Conservation (phyloP, 257 asterid species). For the Nicotiana benthamiana region DNA sequence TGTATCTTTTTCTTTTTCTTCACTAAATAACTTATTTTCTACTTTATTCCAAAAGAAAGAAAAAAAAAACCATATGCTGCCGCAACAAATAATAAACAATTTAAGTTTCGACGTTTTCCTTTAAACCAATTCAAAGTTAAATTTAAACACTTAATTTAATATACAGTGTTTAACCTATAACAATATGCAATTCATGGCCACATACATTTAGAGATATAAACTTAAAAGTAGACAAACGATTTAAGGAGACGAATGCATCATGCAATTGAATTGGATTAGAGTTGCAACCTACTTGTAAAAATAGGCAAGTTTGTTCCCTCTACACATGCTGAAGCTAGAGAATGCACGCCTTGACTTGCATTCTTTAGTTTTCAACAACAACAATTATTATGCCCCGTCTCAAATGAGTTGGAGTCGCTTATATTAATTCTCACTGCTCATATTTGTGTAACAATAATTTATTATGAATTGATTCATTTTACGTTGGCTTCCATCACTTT, state of each 20-base stretch:
- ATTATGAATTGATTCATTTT: too few species aligned
- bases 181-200: not conserved
- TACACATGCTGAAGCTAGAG: too few species aligned
- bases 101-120: not conserved
- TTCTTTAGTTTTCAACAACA: too few species aligned
- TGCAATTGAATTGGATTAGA: not conserved
- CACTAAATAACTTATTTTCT: too few species aligned
- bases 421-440: too few species aligned
- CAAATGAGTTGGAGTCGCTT: not conserved
- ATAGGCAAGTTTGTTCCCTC: too few species aligned
- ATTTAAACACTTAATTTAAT: not conserved
- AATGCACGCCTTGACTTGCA: too few species aligned
- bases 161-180: not conserved
- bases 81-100: not conserved
- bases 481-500: not conserved
- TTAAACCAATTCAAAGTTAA: not conserved
- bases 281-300: not conserved
- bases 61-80: not conserved
- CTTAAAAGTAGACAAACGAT: not conserved
- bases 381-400: not conserved
- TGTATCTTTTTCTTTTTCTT: not conserved
- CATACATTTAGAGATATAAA: not conserved
- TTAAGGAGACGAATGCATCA: not conserved
- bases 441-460: too few species aligned
- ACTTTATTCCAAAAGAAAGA: not conserved